Percentiles rank a stretch among this genome's conserved stretches.
These are phyloP conservation scores for Prunus campanulata DNA, from an alignment of 306 rosid genomes.

Conservation along the genomic window DNA sequence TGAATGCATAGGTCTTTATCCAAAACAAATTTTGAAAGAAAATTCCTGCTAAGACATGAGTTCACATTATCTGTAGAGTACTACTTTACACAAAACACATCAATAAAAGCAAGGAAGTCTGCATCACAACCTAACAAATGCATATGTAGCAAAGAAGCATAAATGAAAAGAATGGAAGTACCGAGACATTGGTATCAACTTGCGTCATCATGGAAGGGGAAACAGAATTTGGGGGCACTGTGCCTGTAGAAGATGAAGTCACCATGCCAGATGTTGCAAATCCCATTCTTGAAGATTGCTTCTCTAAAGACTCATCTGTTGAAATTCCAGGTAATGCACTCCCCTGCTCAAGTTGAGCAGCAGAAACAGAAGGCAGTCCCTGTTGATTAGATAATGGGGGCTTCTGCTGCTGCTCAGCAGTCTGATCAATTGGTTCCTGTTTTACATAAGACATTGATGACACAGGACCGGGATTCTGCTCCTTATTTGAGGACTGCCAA, in stretches of 20 bases:
- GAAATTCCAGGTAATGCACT: constrained; percentile 47
- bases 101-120: not conserved
- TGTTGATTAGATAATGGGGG: constrained; percentile 47
- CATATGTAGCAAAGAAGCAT: constrained; percentile 2
- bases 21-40: too few relatives aligned
- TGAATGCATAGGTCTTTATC: too few relatives aligned
- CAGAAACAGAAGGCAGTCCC: constrained; percentile 56
- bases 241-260: constrained; percentile 46
- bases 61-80: not conserved
- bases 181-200: constrained; percentile 44
- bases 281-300: constrained; percentile 60
- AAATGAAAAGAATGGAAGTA: constrained; percentile 19
- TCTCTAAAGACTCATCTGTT: constrained; percentile 48
- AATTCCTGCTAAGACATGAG: too few relatives aligned
- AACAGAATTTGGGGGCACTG: constrained; percentile 46
- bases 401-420: constrained; percentile 69
- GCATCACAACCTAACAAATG: constrained; percentile 10
- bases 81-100: not conserved
- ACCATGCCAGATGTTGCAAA: constrained; percentile 46
- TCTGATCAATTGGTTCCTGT: constrained; percentile 63
- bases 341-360: constrained; percentile 58
- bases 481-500: constrained; percentile 68
- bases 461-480: constrained; percentile 46
- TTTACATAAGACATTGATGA: constrained; percentile 54
- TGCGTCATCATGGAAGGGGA: constrained; percentile 47